A percentile compares a stretch with the other conserved stretches of the same genome.
phyloP scores from a whole-genome alignment of 495 filamentous ascomycete genomes.

The Chaetomium fimeti region DNA sequence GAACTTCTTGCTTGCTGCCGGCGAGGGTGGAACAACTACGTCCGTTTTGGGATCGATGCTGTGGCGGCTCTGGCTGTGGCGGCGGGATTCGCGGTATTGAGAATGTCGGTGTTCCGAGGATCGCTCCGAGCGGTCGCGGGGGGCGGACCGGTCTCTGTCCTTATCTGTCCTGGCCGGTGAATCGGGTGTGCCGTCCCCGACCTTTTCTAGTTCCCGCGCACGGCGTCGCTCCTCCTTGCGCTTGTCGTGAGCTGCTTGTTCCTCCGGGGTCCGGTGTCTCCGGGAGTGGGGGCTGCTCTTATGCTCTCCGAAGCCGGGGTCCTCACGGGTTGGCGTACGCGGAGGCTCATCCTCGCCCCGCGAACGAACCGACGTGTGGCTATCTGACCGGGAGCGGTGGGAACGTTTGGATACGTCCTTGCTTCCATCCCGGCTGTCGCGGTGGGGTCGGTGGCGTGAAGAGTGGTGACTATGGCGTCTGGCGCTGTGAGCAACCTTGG shows the following conservation, averaged over 20 bases:
- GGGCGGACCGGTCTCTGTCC: constrained; percentile 18
- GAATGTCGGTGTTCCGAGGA: constrained; percentile 29
- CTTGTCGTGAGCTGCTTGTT: constrained; percentile 40
- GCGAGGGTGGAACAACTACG: constrained; percentile 18
- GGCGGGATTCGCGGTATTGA: constrained; percentile 35
- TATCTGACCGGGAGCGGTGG: constrained; percentile 37
- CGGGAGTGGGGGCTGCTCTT: constrained; percentile 33
- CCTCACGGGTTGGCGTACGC: constrained; percentile 34
- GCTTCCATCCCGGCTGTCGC: constrained; percentile 36
- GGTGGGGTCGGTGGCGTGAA: constrained; percentile 36
- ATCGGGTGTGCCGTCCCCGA: constrained; percentile 23
- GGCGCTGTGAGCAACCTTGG: constrained; percentile 28
- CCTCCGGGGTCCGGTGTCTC: constrained; percentile 43
- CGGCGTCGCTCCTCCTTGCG: constrained; percentile 43
- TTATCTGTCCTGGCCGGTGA: constrained; percentile 25
- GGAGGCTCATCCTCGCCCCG: constrained; percentile 34
- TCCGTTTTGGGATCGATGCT: constrained; percentile 35
- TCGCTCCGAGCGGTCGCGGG: constrained; percentile 28
- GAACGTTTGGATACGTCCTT: constrained; percentile 39
- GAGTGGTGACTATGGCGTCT: constrained; percentile 40
- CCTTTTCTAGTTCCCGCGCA: constrained; percentile 32
- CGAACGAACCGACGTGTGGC: constrained; percentile 35
- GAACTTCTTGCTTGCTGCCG: constrained; percentile 42
- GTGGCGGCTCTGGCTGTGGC: constrained; percentile 40
- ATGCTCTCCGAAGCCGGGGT: constrained; percentile 38